phyloP scores from a whole-genome alignment of 148 eudicot genomes.

The Rhododendron ferrugineum region DNA sequence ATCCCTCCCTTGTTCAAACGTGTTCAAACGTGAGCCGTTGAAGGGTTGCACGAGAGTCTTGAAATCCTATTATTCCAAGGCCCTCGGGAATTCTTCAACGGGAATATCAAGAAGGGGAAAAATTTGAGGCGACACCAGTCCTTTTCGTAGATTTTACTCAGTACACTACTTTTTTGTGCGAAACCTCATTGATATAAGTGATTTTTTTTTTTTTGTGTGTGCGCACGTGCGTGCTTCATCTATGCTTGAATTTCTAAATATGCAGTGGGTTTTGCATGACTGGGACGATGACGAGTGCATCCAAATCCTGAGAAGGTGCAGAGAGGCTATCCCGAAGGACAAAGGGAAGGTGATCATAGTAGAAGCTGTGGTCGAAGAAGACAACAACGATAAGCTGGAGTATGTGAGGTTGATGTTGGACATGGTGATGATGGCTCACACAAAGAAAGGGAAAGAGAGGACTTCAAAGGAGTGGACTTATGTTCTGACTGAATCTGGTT shows the following conservation, averaged over 20 bases:
- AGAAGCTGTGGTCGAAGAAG: conserved; percentile 51
- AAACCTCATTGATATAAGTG: not conserved
- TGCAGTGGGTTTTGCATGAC: conserved; percentile 66
- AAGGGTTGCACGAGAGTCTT: not conserved
- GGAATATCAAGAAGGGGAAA: too few species aligned
- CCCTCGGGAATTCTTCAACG: not conserved
- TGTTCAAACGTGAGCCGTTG: not conserved
- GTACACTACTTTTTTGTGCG: not conserved
- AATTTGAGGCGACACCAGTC: not conserved
- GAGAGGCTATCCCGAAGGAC: conserved; percentile 44
- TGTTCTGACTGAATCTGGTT: conserved; percentile 48
- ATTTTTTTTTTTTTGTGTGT: not conserved
- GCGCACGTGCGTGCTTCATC: too few species aligned
- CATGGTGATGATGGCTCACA: conserved; percentile 83
- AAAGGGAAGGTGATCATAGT: conserved; percentile 61
- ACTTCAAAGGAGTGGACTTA: conserved; percentile 54
- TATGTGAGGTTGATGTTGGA: conserved; percentile 55
- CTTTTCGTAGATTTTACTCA: not conserved
- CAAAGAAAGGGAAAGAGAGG: conserved; percentile 66
- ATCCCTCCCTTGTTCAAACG: too few species aligned
- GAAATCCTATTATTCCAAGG: not conserved
- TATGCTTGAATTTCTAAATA: not conserved
- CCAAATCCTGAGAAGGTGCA: conserved; percentile 40
- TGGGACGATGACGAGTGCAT: conserved; percentile 83
- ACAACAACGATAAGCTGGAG: conserved; percentile 24